Conservation (phyloP, 768 basidiomycete genomes). For the Tephrocybe sp. region DNA sequence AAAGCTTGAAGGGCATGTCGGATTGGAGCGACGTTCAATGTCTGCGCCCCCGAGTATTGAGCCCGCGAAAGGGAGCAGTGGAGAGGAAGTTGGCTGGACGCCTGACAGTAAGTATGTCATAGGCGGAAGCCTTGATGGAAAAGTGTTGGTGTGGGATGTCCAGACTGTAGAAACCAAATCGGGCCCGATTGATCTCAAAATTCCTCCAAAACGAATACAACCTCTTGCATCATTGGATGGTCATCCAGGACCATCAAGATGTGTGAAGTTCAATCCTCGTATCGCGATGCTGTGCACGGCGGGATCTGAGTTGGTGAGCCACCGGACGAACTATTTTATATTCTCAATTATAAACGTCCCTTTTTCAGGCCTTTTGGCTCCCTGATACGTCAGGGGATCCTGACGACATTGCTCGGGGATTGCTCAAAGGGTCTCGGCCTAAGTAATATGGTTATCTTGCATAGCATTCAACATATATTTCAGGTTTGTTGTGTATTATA, state of each 20-base stretch:
- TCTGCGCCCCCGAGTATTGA: conserved; percentile 54
- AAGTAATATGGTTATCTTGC: too few relatives aligned
- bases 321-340: conserved; percentile 2
- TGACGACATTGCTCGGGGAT: conserved; percentile 70
- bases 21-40: conserved; percentile 72
- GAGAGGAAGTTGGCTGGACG: conserved; percentile 94
- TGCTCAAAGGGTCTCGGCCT: conserved; percentile 52
- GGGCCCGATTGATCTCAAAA: conserved; percentile 56
- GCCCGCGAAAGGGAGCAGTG: conserved; percentile 77
- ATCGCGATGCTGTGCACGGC: conserved; percentile 86
- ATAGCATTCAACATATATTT: background rate
- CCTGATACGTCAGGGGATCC: conserved; percentile 63
- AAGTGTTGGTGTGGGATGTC: conserved; percentile 86
- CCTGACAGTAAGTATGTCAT: conserved; percentile 92
- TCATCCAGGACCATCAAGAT: conserved; percentile 81
- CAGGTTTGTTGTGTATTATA: background rate
- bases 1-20: conserved; percentile 82
- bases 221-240: conserved; percentile 60
- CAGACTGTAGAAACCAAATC: conserved; percentile 54
- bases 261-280: conserved; percentile 89
- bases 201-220: conserved; percentile 45
- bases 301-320: conserved; percentile 76
- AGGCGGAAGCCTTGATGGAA: conserved; percentile 84
- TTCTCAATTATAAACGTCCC: conserved; percentile 5
- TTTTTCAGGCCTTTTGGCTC: conserved; percentile 42